Base-by-base conservation (phyloP, 2,329 filamentous ascomycete species). In the Alternaria arborescens region DNA sequence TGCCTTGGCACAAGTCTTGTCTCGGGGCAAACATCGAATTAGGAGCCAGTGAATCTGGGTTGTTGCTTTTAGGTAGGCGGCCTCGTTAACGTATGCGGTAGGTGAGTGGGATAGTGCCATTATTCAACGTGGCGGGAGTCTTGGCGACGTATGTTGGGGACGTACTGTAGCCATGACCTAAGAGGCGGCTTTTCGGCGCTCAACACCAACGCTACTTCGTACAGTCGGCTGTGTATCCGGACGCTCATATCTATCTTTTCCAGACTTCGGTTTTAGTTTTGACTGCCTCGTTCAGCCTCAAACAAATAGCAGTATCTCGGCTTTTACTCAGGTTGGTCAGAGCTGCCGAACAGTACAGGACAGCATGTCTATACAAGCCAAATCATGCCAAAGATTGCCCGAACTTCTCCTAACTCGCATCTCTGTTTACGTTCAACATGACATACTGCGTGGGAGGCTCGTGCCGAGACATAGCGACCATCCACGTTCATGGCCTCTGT, bases 61-160 rank as follows among this genome's bases (percentile, higher is more conserved):
- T 14, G 40, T 47, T 52, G 30, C 56, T 53, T 51, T 50, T 59
- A 18, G 20, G 22, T 22, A 32, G 28, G 11, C 32, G 24, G 36
- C 16, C 38, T 24, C 34, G 41, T 30, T 52, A 16, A 62, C 48
- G 28, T 46, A 58, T 60, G 24, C 11, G 58, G 61, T 55, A 62
- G 54, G 54, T 52, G 48, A 30, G 38, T 47, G 53, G 60, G 32
- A 18, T 32, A 14, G 38, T 30, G 28, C 16, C 36, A 47, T 52
- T 42, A 32, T 40, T 46, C 34, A 32, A 51, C 7, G 60, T 60
- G 47, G 62, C 53, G 55, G 60, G 58, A 10, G 58, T 60, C 70
- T 71, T 72, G 70, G 70, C 64, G 42, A 16, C 40, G 53, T 57
- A 64, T 56, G 54, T 56, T 55, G 44, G 52, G 38, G 28, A 20